These are phyloP conservation scores for Tetrastigma voinierianum DNA, from an alignment of 164 flowering plant species.

Conservation along the genomic window DNA sequence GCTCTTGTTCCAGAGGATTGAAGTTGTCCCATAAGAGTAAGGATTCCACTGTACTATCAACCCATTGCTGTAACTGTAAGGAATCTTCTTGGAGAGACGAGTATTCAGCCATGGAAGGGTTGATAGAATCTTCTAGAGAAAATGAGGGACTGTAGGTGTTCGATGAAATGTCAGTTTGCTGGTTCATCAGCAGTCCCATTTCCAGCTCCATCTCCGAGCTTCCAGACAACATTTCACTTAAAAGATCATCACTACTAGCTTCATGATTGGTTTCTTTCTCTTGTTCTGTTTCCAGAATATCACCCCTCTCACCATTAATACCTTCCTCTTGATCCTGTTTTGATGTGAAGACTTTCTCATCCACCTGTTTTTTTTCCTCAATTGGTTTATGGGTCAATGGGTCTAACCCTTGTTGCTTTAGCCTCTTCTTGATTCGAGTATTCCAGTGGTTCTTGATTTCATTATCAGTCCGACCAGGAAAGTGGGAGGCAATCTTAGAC, in stretches of 20 bases:
- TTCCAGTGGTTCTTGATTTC: conserved; percentile 88
- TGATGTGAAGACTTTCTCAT: conserved; percentile 3
- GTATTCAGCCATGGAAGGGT: conserved; percentile 26
- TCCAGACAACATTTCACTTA: conserved; percentile 30
- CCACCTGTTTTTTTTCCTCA: conserved; percentile 14
- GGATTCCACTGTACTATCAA: conserved; percentile 40
- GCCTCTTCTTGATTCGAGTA: conserved; percentile 62
- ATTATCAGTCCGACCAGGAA: conserved; percentile 75
- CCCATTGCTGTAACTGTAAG: conserved; percentile 34
- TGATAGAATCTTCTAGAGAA: conserved; percentile 36
- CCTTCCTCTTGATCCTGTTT: conserved; percentile 7
- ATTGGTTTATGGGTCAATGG: conserved; percentile 57
- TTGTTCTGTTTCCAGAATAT: not conserved
- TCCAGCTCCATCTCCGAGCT: conserved; percentile 19
- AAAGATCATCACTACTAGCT: conserved; percentile 9
- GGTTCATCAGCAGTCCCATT: conserved; percentile 26
- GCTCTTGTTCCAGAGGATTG: conserved; percentile 33
- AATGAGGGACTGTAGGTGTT: conserved; percentile 28
- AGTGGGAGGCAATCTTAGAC: conserved; percentile 75
- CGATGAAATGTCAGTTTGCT: conserved; percentile 13
- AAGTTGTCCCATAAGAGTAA: conserved; percentile 49
- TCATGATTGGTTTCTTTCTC: conserved; percentile 19
- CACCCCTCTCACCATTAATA: not conserved
- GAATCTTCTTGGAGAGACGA: conserved; percentile 27
- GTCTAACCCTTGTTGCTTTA: conserved; percentile 56